Evolutionary conservation across 192 early-diverging fungal genomes (phyloP).

Genomic region (Coemansia sp.): DNA sequence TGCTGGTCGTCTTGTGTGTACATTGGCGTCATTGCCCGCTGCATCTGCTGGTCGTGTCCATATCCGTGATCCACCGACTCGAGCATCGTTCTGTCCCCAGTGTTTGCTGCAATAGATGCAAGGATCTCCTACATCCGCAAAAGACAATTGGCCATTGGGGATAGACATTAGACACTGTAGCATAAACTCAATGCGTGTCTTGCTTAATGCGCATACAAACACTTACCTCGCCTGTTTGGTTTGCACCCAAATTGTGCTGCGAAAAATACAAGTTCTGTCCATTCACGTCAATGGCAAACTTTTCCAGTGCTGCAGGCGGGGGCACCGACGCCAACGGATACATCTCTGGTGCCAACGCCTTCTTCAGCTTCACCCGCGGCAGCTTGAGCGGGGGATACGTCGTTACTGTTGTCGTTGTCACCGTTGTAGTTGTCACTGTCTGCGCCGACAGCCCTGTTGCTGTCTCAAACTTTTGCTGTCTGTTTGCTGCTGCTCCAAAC

Average conservation of each 20-base stretch:
- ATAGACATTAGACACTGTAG: too few relatives aligned
- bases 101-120: constrained; percentile 24
- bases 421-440: constrained; percentile 68
- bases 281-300: constrained; percentile 77
- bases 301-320: constrained; percentile 76
- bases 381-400: constrained; percentile 75
- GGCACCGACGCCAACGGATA: constrained; percentile 74
- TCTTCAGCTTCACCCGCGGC: constrained; percentile 58
- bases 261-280: constrained; percentile 70
- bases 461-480: background rate
- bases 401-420: constrained; percentile 80
- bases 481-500: background rate
- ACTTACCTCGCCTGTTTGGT: constrained; percentile 12
- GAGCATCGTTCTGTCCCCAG: background rate
- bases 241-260: constrained; percentile 50
- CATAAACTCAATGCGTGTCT: background rate
- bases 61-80: background rate
- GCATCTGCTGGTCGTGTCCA: constrained; percentile 9
- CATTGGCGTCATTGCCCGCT: constrained; percentile 49
- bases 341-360: constrained; percentile 58
- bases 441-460: constrained; percentile 51
- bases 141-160: too few relatives aligned
- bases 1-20: constrained; percentile 50
- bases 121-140: constrained; percentile 24
- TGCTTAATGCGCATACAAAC: background rate